These are phyloP conservation scores for Paraglomus brasilianum DNA, from an alignment of 192 early-diverging fungal genomes.

Conservation along the genomic window DNA sequence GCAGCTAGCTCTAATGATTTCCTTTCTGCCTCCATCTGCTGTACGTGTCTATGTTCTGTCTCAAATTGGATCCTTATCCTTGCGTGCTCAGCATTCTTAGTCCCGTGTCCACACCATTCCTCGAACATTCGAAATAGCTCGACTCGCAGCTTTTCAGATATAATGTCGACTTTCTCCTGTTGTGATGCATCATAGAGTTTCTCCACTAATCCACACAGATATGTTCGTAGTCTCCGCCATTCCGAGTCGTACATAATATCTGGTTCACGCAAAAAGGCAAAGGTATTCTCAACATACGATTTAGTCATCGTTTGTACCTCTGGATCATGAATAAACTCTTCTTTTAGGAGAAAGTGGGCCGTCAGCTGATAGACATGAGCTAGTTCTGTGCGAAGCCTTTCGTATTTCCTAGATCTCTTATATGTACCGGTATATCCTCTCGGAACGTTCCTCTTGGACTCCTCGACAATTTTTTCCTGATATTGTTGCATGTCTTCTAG, in stretches of 20 bases:
- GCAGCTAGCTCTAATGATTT: conserved; percentile 74
- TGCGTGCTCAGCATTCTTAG: conserved; percentile 57
- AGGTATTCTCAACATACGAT: conserved; percentile 75
- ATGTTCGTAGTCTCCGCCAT: conserved; percentile 80
- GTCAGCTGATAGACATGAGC: conserved; percentile 72
- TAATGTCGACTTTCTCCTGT: conserved; percentile 42
- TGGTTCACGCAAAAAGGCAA: conserved; percentile 71
- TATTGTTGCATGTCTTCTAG: conserved; percentile 66
- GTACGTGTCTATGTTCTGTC: conserved; percentile 55
- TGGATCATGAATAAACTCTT: conserved; percentile 58
- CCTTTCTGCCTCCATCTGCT: conserved; percentile 76
- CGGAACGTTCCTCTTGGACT: conserved; percentile 46
- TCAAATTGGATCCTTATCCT: conserved; percentile 73
- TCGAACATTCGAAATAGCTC: conserved; percentile 84
- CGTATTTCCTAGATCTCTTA: conserved; percentile 60
- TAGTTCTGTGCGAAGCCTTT: conserved; percentile 69
- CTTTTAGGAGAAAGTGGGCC: conserved; percentile 61
- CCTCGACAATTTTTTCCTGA: conserved; percentile 59
- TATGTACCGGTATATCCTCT: conserved; percentile 53
- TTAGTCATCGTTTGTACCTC: conserved; percentile 63
- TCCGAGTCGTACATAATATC: conserved; percentile 84
- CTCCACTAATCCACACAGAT: conserved; percentile 89
- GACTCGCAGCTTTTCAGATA: conserved; percentile 77
- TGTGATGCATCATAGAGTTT: conserved; percentile 76
- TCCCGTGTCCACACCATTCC: conserved; percentile 89